Evolutionary conservation across 768 basidiomycete genomes (phyloP).

Genomic region (Trametes gibbosa): DNA sequence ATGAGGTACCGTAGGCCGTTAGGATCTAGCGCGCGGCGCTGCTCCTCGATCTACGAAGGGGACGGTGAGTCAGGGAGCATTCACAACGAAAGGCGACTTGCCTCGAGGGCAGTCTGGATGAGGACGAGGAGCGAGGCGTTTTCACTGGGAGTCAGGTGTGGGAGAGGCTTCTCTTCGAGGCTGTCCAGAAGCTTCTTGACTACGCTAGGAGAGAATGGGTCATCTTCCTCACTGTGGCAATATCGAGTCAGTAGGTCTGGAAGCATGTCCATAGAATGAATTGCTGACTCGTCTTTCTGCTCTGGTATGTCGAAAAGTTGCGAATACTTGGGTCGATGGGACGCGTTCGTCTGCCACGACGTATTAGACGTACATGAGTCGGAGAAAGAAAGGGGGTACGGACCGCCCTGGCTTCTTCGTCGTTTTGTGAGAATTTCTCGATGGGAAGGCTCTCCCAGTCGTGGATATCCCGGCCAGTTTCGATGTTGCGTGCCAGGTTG

Average conservation of each 20-base stretch:
- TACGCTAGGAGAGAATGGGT: constrained; percentile 57
- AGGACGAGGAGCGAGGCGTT: constrained; percentile 80
- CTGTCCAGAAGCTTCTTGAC: constrained; percentile 60
- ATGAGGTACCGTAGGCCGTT: constrained; percentile 93
- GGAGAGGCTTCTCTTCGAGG: constrained; percentile 61
- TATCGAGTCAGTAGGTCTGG: constrained; percentile 7
- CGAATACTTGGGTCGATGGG: constrained; percentile 42
- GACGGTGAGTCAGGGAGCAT: background rate
- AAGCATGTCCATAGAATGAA: background rate
- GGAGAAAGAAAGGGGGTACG: background rate
- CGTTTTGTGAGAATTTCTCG: constrained; percentile 50
- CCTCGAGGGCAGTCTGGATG: constrained; percentile 86
- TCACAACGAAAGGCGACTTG: constrained; percentile 24
- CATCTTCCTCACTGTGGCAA: constrained; percentile 44
- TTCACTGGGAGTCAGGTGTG: constrained; percentile 76
- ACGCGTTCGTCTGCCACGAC: background rate
- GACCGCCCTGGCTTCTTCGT: constrained; percentile 20
- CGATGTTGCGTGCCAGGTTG: constrained; percentile 52
- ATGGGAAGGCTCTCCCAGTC: constrained; percentile 53
- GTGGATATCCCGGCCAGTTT: constrained; percentile 29
- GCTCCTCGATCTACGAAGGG: constrained; percentile 54
- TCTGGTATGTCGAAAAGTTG: constrained; percentile 51
- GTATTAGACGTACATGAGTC: background rate
- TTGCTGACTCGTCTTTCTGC: constrained; percentile 44
- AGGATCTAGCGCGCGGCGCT: constrained; percentile 84